phyloP scores from a whole-genome alignment of 2,329 filamentous ascomycete species.

The Sclerotinia borealis region DNA sequence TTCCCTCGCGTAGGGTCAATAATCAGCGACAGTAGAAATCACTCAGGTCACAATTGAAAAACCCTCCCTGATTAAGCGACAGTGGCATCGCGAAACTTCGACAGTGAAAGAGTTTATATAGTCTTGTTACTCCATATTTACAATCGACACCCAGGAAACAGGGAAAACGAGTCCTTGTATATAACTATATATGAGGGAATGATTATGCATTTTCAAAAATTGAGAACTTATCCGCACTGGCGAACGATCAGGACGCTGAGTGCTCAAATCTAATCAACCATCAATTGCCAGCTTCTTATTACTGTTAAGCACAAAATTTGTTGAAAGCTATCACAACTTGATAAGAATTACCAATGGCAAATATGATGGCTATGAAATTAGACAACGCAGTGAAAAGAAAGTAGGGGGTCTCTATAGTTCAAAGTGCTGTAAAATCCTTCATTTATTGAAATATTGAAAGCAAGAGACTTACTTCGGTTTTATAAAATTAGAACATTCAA shows the following conservation, averaged over 20 bases:
- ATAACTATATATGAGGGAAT: no score
- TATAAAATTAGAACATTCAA: background rate
- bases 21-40: background rate
- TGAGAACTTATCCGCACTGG: background rate
- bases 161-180: background rate
- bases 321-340: no score
- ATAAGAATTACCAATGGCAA: background rate
- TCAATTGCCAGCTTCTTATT: no score
- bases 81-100: background rate
- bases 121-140: no score
- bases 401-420: fast-evolving
- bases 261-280: background rate
- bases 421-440: background rate
- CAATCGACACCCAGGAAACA: background rate
- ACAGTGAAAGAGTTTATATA: background rate
- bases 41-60: background rate
- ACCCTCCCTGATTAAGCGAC: slow-evolving; percentile 2
- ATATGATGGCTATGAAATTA: background rate
- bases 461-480: background rate
- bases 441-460: background rate
- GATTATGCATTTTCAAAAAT: background rate
- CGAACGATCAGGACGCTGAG: background rate
- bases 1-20: background rate
- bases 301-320: fast-evolving
- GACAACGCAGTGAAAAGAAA: no score